These are phyloP conservation scores for Daldinia childiae DNA, from an alignment of 495 filamentous ascomycete genomes.

Conservation along the genomic window DNA sequence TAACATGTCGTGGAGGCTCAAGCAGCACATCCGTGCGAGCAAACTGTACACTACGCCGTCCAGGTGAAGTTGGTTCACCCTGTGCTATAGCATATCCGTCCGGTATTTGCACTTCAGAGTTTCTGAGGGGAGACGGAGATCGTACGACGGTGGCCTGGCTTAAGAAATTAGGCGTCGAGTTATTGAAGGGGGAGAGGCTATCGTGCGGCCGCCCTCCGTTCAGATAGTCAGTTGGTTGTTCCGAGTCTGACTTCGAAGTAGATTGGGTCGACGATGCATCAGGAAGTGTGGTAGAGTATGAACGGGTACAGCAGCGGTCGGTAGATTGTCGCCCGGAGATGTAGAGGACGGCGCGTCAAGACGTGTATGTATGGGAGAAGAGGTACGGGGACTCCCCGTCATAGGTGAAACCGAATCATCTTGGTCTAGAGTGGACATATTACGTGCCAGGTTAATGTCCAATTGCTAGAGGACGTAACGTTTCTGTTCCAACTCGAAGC, in stretches of 20 bases:
- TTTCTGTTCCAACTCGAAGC: slow-evolving; percentile 17
- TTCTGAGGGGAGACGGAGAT: slow-evolving; percentile 34
- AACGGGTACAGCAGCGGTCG: slow-evolving; percentile 1
- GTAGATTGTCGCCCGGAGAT: slow-evolving; percentile 7
- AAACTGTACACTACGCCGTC: slow-evolving; percentile 73
- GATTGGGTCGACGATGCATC: slow-evolving; percentile 30
- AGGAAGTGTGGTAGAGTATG: slow-evolving; percentile 28
- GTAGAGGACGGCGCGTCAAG: slow-evolving; percentile 27
- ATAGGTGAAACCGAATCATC: slow-evolving; percentile 48
- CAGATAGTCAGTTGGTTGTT: slow-evolving; percentile 54
- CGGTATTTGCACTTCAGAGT: slow-evolving; percentile 5
- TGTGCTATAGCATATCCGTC: slow-evolving; percentile 32
- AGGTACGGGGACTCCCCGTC: slow-evolving; percentile 38
- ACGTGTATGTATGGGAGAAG: slow-evolving; percentile 25
- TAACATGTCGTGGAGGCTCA: slow-evolving; percentile 58
- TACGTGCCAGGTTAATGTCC: slow-evolving; percentile 10
- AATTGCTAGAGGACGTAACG: slow-evolving; percentile 7
- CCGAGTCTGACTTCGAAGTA: slow-evolving; percentile 29
- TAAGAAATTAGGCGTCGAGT: slow-evolving; percentile 14
- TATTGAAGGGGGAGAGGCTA: slow-evolving; percentile 37
- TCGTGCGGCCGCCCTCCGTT: slow-evolving; percentile 55
- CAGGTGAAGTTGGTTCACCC: slow-evolving; percentile 47
- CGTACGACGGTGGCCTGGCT: slow-evolving; percentile 25
- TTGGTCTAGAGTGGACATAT: slow-evolving; percentile 44
- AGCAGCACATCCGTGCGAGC: slow-evolving; percentile 59